Percentiles rank a stretch among this genome's conserved stretches.
phyloP scores from a whole-genome alignment of 164 flowering plant genomes.

The Chloranthus sessilifolius region DNA sequence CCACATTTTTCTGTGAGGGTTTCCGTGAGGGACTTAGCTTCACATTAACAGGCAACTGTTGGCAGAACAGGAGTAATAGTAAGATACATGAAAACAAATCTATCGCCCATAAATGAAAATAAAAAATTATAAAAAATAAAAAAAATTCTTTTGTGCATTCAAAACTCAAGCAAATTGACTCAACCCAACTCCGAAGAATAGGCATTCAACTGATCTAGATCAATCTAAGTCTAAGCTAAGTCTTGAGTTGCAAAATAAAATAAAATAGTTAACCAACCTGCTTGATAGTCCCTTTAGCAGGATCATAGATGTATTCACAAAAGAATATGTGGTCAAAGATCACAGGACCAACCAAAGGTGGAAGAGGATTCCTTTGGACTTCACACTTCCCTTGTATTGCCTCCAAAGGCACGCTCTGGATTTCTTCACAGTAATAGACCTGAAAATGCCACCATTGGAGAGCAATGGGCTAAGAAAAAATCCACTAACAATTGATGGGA shows the following conservation, averaged over 20 bases:
- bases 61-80: conserved; percentile 1
- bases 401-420: conserved; percentile 32
- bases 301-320: conserved; percentile 77
- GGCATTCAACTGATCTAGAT: no score
- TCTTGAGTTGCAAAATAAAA: not conserved
- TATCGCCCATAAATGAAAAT: no score
- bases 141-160: not conserved
- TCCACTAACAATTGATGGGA: not conserved
- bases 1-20: conserved; percentile 15
- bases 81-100: no score
- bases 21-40: conserved; percentile 43
- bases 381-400: conserved; percentile 77
- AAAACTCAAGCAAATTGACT: not conserved
- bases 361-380: conserved; percentile 69
- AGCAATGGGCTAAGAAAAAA: not conserved
- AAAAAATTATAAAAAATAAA: no score
- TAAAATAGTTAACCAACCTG: conserved; percentile 43
- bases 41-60: conserved; percentile 61
- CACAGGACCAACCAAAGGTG: conserved; percentile 32
- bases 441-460: conserved; percentile 14
- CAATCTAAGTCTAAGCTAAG: no score
- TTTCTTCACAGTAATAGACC: conserved; percentile 85
- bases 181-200: no score
- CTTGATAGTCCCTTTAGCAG: conserved; percentile 66
- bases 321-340: conserved; percentile 73